Evolutionary conservation across 2,329 filamentous ascomycete genomes (phyloP).

Genomic region (Aspergillus pseudoterreus): DNA sequence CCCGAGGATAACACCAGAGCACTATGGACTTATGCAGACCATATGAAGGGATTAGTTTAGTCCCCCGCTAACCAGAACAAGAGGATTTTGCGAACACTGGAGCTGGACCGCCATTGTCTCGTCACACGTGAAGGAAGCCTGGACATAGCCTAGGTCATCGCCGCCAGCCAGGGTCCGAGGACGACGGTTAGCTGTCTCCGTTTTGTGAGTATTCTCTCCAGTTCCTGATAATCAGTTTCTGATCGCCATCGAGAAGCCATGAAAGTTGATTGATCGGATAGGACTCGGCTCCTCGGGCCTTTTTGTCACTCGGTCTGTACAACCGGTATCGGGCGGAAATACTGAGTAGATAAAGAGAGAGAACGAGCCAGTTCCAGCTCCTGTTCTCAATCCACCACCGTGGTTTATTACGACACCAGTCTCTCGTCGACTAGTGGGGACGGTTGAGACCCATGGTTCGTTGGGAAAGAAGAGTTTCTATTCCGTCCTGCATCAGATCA

Average conservation of each 20-base stretch:
- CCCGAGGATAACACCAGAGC: conserved; percentile 25
- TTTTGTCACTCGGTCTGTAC: no score
- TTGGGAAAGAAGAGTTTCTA: not conserved
- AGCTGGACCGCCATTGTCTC: not conserved
- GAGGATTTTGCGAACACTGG: no score
- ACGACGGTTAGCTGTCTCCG: not conserved
- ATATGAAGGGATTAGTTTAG: not conserved
- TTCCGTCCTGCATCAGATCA: no score
- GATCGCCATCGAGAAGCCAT: no score
- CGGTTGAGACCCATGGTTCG: conserved; percentile 1
- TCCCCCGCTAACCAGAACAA: not conserved
- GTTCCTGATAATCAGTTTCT: not conserved
- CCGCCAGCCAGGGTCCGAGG: conserved; percentile 7
- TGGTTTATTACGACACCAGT: conserved; percentile 13
- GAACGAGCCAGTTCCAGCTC: no score
- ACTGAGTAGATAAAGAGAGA: no score
- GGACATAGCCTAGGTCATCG: not conserved
- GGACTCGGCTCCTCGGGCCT: no score
- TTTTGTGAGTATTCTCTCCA: not conserved
- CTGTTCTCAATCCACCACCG: not conserved
- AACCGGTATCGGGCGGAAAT: no score
- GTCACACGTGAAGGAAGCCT: not conserved
- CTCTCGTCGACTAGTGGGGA: not conserved
- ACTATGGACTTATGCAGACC: not conserved
- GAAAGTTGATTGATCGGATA: no score